Conservation (phyloP, 177 flowering plant species). For the Tripterygium wilfordii region DNA sequence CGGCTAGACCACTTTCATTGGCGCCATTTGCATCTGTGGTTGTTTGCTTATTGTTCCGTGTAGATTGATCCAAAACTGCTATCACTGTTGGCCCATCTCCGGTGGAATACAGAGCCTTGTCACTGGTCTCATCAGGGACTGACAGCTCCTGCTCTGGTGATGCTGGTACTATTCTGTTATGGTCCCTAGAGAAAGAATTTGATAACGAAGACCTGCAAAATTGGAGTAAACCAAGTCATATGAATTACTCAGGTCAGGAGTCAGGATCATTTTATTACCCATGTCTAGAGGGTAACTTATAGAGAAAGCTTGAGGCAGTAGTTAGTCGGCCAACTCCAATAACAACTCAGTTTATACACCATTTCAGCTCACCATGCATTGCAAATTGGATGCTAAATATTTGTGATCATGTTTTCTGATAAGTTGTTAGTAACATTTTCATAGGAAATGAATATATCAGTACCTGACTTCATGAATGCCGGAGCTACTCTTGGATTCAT, state of each 20-base stretch:
- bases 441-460: too few relatives aligned
- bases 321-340: not conserved
- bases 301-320: not conserved
- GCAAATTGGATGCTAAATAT: not conserved
- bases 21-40: conserved; percentile 12
- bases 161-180: conserved; percentile 27
- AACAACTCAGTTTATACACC: too few relatives aligned
- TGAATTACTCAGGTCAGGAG: too few relatives aligned
- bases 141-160: conserved; percentile 18
- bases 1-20: conserved; percentile 12
- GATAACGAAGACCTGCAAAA: conserved; percentile 29
- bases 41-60: conserved; percentile 7
- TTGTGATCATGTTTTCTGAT: not conserved
- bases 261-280: not conserved
- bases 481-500: conserved; percentile 22
- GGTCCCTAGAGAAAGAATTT: conserved; percentile 25
- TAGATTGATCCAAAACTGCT: conserved; percentile 12
- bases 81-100: conserved; percentile 7
- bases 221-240: not conserved
- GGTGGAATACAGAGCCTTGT: conserved; percentile 12
- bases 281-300: not conserved
- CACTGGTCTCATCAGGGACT: conserved; percentile 13
- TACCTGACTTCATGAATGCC: conserved; percentile 37
- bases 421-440: not conserved
- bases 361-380: too few relatives aligned